Evolutionary conservation across 257 asterid species (phyloP).

Genomic region (Plantago major): DNA sequence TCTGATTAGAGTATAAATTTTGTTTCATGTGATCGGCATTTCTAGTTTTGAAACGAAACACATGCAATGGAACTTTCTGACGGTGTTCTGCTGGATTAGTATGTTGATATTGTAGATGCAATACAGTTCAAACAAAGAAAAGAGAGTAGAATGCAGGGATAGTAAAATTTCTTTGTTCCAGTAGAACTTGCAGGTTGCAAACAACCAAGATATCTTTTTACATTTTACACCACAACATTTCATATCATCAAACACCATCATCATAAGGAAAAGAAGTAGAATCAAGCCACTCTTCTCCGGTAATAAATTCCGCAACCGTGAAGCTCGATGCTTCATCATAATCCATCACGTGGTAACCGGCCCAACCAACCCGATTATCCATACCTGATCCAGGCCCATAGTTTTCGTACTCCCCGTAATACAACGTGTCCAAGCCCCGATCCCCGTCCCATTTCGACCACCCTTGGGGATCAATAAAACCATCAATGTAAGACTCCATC

Average conservation of each 20-base stretch:
- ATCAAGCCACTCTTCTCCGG: slow-evolving; percentile 77
- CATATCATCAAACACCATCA: slow-evolving; percentile 39
- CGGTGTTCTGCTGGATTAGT: too few relatives aligned
- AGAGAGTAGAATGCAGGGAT: too few relatives aligned
- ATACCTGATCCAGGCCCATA: slow-evolving; percentile 65
- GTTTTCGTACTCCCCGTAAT: slow-evolving; percentile 78
- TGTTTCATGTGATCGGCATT: too few relatives aligned
- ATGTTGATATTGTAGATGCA: too few relatives aligned
- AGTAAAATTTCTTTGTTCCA: too few relatives aligned
- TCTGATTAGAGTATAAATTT: too few relatives aligned
- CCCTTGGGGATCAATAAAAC: slow-evolving; percentile 45
- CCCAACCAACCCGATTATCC: slow-evolving; percentile 54
- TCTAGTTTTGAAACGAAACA: too few relatives aligned
- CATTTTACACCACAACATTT: not conserved
- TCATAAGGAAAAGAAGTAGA: slow-evolving; percentile 88
- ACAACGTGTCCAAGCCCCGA: slow-evolving; percentile 50
- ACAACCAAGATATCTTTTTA: not conserved
- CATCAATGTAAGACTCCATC: slow-evolving; percentile 61
- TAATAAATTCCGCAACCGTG: slow-evolving; percentile 60
- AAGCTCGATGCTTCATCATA: slow-evolving; percentile 56
- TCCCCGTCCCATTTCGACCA: slow-evolving; percentile 69
- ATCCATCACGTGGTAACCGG: slow-evolving; percentile 61
- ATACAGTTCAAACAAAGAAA: too few relatives aligned
- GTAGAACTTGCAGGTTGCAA: not conserved
- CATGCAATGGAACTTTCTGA: too few relatives aligned